Evolutionary conservation across 2,329 filamentous ascomycete genomes (phyloP).

Genomic region (Aspergillus pseudoterreus): DNA sequence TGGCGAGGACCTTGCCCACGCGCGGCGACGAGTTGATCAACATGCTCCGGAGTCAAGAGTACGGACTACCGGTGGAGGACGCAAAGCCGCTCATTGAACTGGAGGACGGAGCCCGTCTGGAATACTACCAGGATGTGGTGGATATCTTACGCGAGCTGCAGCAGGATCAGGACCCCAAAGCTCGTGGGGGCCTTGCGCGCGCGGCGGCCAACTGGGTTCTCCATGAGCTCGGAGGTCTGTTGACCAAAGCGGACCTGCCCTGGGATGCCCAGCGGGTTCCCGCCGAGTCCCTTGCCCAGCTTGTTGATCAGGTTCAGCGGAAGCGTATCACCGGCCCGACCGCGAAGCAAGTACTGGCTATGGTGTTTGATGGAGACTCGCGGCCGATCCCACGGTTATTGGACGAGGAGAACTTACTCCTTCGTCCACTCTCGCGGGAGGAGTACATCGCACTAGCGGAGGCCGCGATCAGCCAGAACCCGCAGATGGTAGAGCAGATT

Average conservation of each 20-base stretch:
- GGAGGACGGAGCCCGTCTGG: slow-evolving; percentile 72
- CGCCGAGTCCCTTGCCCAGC: slow-evolving; percentile 40
- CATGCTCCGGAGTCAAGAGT: slow-evolving; percentile 56
- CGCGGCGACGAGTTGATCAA: slow-evolving; percentile 69
- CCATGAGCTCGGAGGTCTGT: slow-evolving; percentile 68
- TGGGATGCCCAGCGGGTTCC: slow-evolving; percentile 41
- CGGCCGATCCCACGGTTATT: slow-evolving; percentile 52
- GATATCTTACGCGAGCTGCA: slow-evolving; percentile 31
- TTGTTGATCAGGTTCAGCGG: slow-evolving; percentile 43
- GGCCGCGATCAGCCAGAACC: slow-evolving; percentile 52
- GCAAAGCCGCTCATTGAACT: slow-evolving; percentile 73
- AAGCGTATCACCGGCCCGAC: slow-evolving; percentile 52
- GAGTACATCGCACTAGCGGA: slow-evolving; percentile 56
- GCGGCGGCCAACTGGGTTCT: slow-evolving; percentile 66
- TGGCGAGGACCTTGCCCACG: slow-evolving; percentile 62
- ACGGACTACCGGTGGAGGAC: slow-evolving; percentile 74
- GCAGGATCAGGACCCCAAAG: slow-evolving; percentile 20
- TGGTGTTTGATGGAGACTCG: slow-evolving; percentile 51
- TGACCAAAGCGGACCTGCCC: slow-evolving; percentile 49
- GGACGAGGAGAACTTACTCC: slow-evolving; percentile 52
- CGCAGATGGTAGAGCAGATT: slow-evolving; percentile 58
- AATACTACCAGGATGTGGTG: slow-evolving; percentile 64
- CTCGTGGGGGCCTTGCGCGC: slow-evolving; percentile 41
- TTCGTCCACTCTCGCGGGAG: slow-evolving; percentile 52
- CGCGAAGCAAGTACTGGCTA: slow-evolving; percentile 57